Base-by-base conservation (phyloP, 2,329 filamentous ascomycete species). In the Alternaria postmessia region DNA sequence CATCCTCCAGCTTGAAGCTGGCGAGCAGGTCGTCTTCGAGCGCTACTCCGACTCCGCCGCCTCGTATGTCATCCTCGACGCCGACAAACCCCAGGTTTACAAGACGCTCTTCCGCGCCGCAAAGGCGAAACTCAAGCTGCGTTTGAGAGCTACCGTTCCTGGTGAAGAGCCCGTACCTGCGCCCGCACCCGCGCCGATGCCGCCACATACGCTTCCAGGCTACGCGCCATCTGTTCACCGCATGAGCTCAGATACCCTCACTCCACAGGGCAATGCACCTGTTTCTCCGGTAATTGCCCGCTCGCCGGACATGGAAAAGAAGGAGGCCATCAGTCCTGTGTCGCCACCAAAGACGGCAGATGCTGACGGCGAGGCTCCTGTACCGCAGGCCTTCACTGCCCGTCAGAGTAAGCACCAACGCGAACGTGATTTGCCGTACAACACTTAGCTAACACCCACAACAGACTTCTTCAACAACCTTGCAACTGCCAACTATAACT, bases 71-170 rank as follows among this genome's bases (percentile, higher is more conserved):
- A 84, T 87, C 44, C 89, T 99, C 61, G 91, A 97, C 78, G 84
- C 88, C 63, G 84, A 85, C 76, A 96, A 97, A 75, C 81, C 87
- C 8, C 85, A 91, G 46, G 92, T 96, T 73, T 99, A 97, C 85
- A 98, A 97, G 84, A 95, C 97, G 78, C 89, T 99, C 42, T 94
- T 95, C 78, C 91, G 95, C 73, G 95, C 95, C 68, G 95, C 95
- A 66, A 99, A 97, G 84, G 95, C 95, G 38, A 99, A 99, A 86
- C 89, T 94, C 67, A 99, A 98, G 89, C 89, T 99, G 70, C 94
- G 95, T 80, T 87, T 99, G 61, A 92, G 89, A 68, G 90, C 91
- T 38, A 89, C 87, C 39, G 82, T 84, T 42, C 82, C 83, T 7
- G 79, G 85, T 55, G 84, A 89, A 68, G 83, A 87, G 22, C 28